Conservation (phyloP, 73 alveolate genomes). For the Paramecium biaurelia region DNA sequence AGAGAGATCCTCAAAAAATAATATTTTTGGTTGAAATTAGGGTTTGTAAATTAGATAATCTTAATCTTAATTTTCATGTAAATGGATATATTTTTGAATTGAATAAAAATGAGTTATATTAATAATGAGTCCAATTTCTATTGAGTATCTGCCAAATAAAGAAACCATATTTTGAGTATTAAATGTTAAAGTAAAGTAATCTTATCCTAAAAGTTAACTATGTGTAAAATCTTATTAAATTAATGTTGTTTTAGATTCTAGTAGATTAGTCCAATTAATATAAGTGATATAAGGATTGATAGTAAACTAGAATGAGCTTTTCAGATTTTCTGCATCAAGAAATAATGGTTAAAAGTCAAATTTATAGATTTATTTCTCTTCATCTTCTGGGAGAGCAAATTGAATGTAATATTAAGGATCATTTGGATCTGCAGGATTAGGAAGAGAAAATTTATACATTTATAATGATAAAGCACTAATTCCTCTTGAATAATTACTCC, state of each 20-base stretch:
- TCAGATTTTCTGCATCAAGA: background rate
- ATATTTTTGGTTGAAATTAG: background rate
- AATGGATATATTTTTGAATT: background rate
- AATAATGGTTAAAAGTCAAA: background rate
- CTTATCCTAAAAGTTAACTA: background rate
- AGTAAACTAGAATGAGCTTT: background rate
- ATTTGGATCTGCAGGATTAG: background rate
- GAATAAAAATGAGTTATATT: background rate
- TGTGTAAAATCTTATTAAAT: background rate
- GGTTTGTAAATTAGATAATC: background rate
- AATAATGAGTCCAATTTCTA: background rate
- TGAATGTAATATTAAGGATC: background rate
- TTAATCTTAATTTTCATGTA: background rate
- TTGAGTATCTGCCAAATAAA: background rate
- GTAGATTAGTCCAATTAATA: background rate
- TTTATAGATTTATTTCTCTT: background rate
- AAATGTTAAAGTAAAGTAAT: background rate
- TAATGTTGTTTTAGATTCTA: background rate
- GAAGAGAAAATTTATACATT: background rate
- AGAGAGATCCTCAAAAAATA: background rate
- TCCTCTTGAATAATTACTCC: conserved; percentile 49
- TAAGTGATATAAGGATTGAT: background rate
- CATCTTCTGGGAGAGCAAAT: background rate
- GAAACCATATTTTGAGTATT: background rate
- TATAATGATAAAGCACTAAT: background rate